These are phyloP conservation scores for Xerocomus brunneocitrinus DNA, from an alignment of 768 basidiomycete genomes.

Conservation along the genomic window DNA sequence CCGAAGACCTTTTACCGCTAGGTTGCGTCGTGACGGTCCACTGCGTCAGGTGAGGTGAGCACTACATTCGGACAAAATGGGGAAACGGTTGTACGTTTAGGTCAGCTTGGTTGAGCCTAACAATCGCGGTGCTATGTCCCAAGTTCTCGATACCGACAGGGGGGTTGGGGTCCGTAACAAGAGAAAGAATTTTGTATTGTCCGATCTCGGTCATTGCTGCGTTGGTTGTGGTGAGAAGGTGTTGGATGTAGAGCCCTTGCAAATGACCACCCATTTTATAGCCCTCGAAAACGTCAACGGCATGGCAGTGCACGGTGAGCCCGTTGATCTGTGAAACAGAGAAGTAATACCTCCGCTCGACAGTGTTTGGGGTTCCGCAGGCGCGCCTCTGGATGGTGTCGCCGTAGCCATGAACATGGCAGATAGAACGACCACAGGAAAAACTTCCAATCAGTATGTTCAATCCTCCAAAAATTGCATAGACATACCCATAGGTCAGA, in stretches of 20 bases:
- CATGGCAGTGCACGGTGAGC: neutral
- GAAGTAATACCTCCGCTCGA: no score
- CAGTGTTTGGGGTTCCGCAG: no score
- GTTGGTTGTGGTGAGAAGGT: neutral
- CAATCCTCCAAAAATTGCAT: no score
- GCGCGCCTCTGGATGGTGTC: no score
- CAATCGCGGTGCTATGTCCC: neutral
- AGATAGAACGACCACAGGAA: no score
- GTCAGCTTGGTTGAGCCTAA: neutral
- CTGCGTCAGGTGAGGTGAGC: neutral
- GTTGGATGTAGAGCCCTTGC: neutral
- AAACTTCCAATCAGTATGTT: no score
- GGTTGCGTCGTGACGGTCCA: neutral
- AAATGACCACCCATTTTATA: neutral
- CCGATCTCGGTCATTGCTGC: neutral
- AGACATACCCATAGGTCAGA: no score
- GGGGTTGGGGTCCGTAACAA: neutral
- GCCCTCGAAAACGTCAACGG: neutral
- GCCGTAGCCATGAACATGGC: no score
- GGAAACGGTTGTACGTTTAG: neutral
- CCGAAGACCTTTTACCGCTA: neutral
- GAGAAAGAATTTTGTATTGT: neutral
- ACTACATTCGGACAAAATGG: neutral
- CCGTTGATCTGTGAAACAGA: no score
- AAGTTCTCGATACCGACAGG: neutral